phyloP scores from a whole-genome alignment of 495 filamentous ascomycete genomes.

The Talaromyces thailandensis region DNA sequence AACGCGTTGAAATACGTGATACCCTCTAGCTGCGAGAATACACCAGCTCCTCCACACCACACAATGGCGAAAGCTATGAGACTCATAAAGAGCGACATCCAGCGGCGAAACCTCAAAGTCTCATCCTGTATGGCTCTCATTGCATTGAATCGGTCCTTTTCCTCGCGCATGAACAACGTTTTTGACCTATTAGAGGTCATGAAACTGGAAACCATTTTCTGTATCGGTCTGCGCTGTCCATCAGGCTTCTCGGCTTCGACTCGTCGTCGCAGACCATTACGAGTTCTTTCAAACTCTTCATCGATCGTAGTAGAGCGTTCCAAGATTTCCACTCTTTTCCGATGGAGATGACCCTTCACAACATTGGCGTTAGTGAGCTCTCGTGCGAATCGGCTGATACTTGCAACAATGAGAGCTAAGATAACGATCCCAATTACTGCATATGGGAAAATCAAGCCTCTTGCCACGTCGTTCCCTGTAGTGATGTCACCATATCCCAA shows the following conservation, averaged over 20 bases:
- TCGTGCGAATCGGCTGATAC: constrained; percentile 60
- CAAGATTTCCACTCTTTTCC: constrained; percentile 47
- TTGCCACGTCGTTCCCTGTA: constrained; percentile 37
- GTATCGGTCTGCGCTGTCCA: neutral
- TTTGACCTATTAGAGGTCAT: constrained; percentile 9
- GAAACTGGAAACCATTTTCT: constrained; percentile 6
- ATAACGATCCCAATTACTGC: constrained; percentile 79
- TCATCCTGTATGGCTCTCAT: constrained; percentile 74
- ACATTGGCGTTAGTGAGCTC: constrained; percentile 61
- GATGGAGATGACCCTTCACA: constrained; percentile 53
- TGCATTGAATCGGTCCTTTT: constrained; percentile 64
- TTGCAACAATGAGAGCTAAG: constrained; percentile 78
- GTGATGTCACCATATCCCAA: constrained; percentile 57
- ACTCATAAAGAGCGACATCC: constrained; percentile 65
- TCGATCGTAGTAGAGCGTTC: constrained; percentile 40
- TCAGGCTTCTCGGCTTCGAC: neutral
- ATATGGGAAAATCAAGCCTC: constrained; percentile 70
- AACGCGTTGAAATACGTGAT: constrained; percentile 63
- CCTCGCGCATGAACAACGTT: constrained; percentile 30
- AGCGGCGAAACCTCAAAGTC: constrained; percentile 54
- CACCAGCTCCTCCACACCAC: constrained; percentile 73
- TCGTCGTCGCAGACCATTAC: neutral
- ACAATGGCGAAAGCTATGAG: constrained; percentile 51
- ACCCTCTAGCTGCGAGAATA: constrained; percentile 57
- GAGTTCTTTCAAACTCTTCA: constrained; percentile 1